Base-by-base conservation (phyloP, 2,329 filamentous ascomycete genomes). In the Fusarium paranaense region DNA sequence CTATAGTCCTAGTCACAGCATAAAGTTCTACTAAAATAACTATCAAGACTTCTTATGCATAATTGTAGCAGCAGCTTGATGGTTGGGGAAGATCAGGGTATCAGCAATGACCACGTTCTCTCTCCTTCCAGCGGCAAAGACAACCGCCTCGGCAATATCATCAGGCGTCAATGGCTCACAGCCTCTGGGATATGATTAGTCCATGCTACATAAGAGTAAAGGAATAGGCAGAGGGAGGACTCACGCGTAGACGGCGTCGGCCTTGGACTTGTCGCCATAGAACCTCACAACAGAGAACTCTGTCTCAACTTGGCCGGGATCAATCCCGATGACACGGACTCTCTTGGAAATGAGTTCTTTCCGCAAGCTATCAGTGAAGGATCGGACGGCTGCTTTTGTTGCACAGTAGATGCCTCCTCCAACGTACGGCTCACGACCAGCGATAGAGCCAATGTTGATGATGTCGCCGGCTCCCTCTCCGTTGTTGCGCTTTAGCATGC, bases 251-350 rank as follows among this genome's bases (percentile, higher is more conserved):
- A 98, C 95, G 47, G 94, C 93, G 85, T 97, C 93, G 4, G 95
- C 95, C 87, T 97, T 97, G 67, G 88, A 82, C 86, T 95, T 95
- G 81, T 98, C 95, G 2, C 95, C 95, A 69, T 93, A 91, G 83
- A 96, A 98, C 70, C 95, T 89, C 38, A 98, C 94, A 11, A 98
- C 87, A 1, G 93, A 96, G 83, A 98, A 98, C 81, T 98, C 94
- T n/a, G 95, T 98, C 87, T 98, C 94, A 40, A 98, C 95, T 84
- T 97, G 95, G 25, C 95, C 95, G 0, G 95, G 95, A 79, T 98
- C 95, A 75, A 98, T 89, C 81, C 94, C 93, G 70, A 98, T 97
- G 69, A 98, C 88, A 62, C 95, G 87, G 71, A 98, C 94, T 62
- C 93, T 87, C 27, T 93, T 94, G 5, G 92, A 87, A 74, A 98